Percentiles rank a stretch among this genome's conserved stretches.
Conservation (phyloP, 108 stramenopile genomes). For the Cyclotella cryptica region DNA sequence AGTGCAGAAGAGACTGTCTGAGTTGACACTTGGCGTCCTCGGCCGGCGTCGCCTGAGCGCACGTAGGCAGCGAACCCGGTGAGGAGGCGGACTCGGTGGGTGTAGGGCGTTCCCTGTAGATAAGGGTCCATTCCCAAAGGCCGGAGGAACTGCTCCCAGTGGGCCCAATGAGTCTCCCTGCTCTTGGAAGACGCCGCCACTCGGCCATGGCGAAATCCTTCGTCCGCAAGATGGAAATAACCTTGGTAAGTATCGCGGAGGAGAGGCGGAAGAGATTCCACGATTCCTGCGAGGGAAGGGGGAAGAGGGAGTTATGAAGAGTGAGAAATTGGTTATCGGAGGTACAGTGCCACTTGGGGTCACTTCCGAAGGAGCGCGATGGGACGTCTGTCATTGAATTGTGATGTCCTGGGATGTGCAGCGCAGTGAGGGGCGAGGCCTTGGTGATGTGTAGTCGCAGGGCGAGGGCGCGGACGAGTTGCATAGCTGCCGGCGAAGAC, state of each 20-base stretch:
- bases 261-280: constrained; percentile 14
- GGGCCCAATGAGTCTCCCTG: constrained; percentile 4
- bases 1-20: background rate
- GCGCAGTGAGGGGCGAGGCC: constrained; percentile 9
- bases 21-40: background rate
- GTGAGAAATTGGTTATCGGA: background rate
- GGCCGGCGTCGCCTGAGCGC: background rate
- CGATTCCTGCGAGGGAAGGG: constrained; percentile 1
- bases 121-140: constrained; percentile 26
- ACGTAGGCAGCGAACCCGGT: constrained; percentile 1
- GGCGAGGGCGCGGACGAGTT: background rate
- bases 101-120: background rate
- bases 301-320: constrained; percentile 6
- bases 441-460: background rate
- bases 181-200: constrained; percentile 15
- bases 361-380: constrained; percentile 5
- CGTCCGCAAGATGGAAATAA: constrained; percentile 1
- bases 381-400: constrained; percentile 16
- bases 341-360: constrained; percentile 2
- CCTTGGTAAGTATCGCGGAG: background rate
- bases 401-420: background rate
- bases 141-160: background rate
- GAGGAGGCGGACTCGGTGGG: background rate
- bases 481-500: too few relatives aligned
- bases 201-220: constrained; percentile 13